These are phyloP conservation scores for Fusarium lateritium DNA, from an alignment of 2,329 filamentous ascomycete genomes.

Conservation along the genomic window DNA sequence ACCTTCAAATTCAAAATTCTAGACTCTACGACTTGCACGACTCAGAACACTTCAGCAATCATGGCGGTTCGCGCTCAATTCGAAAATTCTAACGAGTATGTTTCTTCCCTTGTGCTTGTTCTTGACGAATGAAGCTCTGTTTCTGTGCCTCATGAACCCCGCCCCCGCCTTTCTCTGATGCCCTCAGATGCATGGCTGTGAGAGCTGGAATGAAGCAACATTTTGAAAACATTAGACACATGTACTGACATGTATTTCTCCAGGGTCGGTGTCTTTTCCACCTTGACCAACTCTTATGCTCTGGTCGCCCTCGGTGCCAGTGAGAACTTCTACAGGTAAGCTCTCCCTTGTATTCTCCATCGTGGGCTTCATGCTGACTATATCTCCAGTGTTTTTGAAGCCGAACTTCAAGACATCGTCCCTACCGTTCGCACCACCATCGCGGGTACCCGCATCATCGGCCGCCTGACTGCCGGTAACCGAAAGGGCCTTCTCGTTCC, in stretches of 20 bases:
- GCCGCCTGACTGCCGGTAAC: slow-evolving; percentile 95
- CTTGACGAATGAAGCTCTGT: slow-evolving; percentile 22
- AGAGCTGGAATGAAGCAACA: no score
- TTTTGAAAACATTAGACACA: not conserved
- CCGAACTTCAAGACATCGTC: slow-evolving; percentile 96
- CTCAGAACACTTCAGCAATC: slow-evolving; percentile 49
- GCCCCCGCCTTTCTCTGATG: slow-evolving; percentile 45
- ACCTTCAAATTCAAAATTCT: slow-evolving; percentile 39
- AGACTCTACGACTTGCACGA: slow-evolving; percentile 31
- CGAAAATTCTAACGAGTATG: slow-evolving; percentile 92
- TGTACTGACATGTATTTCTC: slow-evolving; percentile 23
- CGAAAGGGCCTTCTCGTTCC: slow-evolving; percentile 96
- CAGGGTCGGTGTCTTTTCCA: slow-evolving; percentile 96
- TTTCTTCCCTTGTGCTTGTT: slow-evolving; percentile 34
- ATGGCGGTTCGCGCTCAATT: slow-evolving; percentile 83
- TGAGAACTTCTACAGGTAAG: slow-evolving; percentile 96
- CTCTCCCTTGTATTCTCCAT: not conserved
- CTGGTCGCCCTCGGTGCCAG: slow-evolving; percentile 94
- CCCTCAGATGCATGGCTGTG: not conserved
- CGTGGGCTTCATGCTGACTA: slow-evolving; percentile 6
- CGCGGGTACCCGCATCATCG: slow-evolving; percentile 95
- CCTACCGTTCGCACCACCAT: slow-evolving; percentile 98
- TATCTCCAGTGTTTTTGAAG: slow-evolving; percentile 85
- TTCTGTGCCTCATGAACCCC: slow-evolving; percentile 36
- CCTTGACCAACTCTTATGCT: slow-evolving; percentile 97